A percentile compares a stretch with the other conserved stretches of the same genome.
phyloP scores from a whole-genome alignment of 2,329 filamentous ascomycete species.

The Lecanosticta acicola region DNA sequence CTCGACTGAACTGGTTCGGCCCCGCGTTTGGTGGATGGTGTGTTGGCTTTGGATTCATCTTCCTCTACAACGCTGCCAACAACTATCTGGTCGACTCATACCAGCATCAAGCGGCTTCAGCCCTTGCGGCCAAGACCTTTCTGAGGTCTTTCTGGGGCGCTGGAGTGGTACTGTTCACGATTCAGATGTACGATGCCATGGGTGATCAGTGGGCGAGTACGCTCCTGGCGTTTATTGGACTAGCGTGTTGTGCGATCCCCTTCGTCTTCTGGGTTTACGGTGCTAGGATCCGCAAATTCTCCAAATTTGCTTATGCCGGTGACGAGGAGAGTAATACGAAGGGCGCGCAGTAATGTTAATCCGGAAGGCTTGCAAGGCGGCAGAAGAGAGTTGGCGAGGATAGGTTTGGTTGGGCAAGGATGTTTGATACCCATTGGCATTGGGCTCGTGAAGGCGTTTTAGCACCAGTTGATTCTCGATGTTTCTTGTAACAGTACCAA shows the following conservation, averaged over 20 bases:
- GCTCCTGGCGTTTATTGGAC: slow-evolving; percentile 39
- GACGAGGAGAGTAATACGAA: slow-evolving; percentile 44
- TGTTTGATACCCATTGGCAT: neutral
- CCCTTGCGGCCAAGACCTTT: slow-evolving; percentile 35
- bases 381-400: neutral
- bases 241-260: slow-evolving; percentile 31
- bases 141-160: slow-evolving; percentile 18
- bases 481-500: no score
- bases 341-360: slow-evolving; percentile 23
- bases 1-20: slow-evolving; percentile 61
- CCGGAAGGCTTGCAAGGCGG: no score
- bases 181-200: slow-evolving; percentile 37
- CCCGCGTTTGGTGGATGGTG: slow-evolving; percentile 41
- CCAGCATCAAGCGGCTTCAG: slow-evolving; percentile 60
- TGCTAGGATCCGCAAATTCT: slow-evolving; percentile 60
- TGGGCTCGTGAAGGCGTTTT: no score
- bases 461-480: no score
- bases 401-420: neutral
- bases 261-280: slow-evolving; percentile 78
- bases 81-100: slow-evolving; percentile 58
- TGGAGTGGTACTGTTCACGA: slow-evolving; percentile 25
- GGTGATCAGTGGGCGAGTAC: slow-evolving; percentile 45
- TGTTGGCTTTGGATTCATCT: slow-evolving; percentile 32
- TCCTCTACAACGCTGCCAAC: slow-evolving; percentile 34
- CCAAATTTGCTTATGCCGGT: slow-evolving; percentile 65